phyloP scores from a whole-genome alignment of 2,329 filamentous ascomycete species.

The Sordariomycetes sp. region DNA sequence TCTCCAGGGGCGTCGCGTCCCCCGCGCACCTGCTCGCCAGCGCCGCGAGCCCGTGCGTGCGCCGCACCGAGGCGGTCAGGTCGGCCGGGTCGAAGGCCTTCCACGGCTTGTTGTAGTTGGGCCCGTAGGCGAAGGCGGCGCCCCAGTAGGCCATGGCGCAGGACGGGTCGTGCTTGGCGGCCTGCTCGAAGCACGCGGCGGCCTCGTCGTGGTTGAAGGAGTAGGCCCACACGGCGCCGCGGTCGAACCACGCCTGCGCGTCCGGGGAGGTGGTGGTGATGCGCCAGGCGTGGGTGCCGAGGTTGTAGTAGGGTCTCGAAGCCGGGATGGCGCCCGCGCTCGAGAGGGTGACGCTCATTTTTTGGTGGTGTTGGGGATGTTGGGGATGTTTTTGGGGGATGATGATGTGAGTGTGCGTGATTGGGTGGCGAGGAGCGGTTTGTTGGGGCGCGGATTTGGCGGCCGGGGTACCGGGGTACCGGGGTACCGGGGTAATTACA shows the following conservation, averaged over 20 bases:
- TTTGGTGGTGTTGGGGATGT: background rate
- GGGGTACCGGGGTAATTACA: too few species aligned
- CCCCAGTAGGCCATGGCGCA: slow-evolving; percentile 62
- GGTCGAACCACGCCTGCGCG: slow-evolving; percentile 59
- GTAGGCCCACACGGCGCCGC: slow-evolving; percentile 64
- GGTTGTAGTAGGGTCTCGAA: slow-evolving; percentile 38
- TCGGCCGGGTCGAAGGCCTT: slow-evolving; percentile 56
- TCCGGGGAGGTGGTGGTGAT: slow-evolving; percentile 40
- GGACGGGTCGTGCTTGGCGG: slow-evolving; percentile 38
- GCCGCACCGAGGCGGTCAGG: slow-evolving; percentile 33
- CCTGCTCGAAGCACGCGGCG: slow-evolving; percentile 49
- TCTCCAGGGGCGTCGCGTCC: slow-evolving; percentile 24
- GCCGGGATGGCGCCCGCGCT: background rate
- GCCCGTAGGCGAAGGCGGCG: slow-evolving; percentile 58
- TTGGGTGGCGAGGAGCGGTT: background rate
- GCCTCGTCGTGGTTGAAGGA: slow-evolving; percentile 70
- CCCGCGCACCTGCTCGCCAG: slow-evolving; percentile 27
- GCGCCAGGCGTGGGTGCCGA: slow-evolving; percentile 46
- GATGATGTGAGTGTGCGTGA: background rate
- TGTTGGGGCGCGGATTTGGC: background rate
- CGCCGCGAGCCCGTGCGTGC: slow-evolving; percentile 21
- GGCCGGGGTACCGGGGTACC: too few species aligned
- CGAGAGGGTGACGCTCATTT: background rate
- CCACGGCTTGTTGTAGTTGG: slow-evolving; percentile 74
- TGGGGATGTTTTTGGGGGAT: background rate